Evolutionary conservation across 345 rosid species (phyloP).

Genomic region (Populus simonii): DNA sequence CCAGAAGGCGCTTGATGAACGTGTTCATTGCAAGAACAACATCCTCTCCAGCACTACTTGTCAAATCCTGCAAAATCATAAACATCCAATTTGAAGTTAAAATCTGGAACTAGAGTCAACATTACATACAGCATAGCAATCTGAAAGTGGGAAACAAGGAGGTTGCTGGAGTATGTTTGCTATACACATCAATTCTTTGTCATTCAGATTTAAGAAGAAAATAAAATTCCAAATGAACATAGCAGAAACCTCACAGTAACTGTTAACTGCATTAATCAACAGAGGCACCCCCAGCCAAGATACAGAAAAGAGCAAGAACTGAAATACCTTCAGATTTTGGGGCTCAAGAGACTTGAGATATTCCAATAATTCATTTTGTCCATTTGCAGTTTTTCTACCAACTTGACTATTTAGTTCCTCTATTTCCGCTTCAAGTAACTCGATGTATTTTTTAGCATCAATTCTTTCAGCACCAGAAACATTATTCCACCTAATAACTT

Average conservation of each 20-base stretch:
- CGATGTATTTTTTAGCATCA: slow-evolving; percentile 85
- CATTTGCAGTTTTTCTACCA: slow-evolving; percentile 57
- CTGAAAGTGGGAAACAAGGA: background rate
- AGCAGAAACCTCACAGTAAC: background rate
- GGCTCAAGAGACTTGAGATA: slow-evolving; percentile 90
- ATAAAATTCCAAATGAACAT: background rate
- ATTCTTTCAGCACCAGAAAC: slow-evolving; percentile 85
- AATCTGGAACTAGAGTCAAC: background rate
- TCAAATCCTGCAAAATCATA: slow-evolving; percentile 61
- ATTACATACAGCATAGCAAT: background rate
- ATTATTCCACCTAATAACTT: slow-evolving; percentile 87
- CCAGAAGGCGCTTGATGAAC: slow-evolving; percentile 84
- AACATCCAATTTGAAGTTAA: slow-evolving; percentile 11
- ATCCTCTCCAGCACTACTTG: slow-evolving; percentile 93
- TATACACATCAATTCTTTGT: background rate
- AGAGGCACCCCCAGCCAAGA: background rate
- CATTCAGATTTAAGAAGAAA: background rate
- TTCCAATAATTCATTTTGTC: slow-evolving; percentile 81
- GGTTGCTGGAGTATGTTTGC: background rate
- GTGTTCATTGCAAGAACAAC: slow-evolving; percentile 89
- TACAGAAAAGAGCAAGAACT: background rate
- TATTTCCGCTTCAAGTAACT: slow-evolving; percentile 91
- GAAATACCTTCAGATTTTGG: slow-evolving; percentile 78
- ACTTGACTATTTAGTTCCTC: slow-evolving; percentile 83
- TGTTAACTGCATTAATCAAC: background rate